Percentiles rank a stretch among this genome's conserved stretches.
These are phyloP conservation scores for Candida vartiovaarae DNA, from an alignment of 805 yeast species.

Conservation along the genomic window DNA sequence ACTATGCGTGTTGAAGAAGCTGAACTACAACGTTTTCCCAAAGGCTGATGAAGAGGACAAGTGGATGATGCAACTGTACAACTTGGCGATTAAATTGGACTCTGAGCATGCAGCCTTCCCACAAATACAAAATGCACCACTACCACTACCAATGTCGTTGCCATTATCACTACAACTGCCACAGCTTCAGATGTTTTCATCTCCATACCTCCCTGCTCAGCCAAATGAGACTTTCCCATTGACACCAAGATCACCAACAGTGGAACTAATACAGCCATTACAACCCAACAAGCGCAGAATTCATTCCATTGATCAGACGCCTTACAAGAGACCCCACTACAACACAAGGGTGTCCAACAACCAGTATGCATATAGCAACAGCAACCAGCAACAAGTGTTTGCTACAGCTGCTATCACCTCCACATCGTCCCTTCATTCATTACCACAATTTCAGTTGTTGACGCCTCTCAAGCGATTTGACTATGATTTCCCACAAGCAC, in stretches of 20 bases:
- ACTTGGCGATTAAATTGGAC: neutral
- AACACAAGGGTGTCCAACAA: too few species aligned
- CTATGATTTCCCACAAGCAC: slow-evolving; percentile 1
- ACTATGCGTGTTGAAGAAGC: slow-evolving; percentile 14
- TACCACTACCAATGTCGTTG: neutral
- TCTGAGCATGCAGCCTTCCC: too few species aligned
- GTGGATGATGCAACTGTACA: slow-evolving; percentile 9
- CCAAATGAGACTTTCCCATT: slow-evolving; percentile 8
- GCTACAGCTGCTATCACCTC: too few species aligned
- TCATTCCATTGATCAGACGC: too few species aligned
- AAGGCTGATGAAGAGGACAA: slow-evolving; percentile 5
- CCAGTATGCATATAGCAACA: too few species aligned
- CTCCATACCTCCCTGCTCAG: neutral
- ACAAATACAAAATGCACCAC: neutral
- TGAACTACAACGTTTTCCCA: slow-evolving; percentile 20
- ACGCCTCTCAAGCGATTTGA: slow-evolving; percentile 1
- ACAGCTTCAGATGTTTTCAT: neutral
- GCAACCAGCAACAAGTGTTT: too few species aligned
- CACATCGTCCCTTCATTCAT: too few species aligned
- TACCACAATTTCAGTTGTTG: neutral
- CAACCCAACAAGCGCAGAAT: neutral
- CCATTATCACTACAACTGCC: slow-evolving; percentile 2
- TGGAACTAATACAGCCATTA: slow-evolving; percentile 2
- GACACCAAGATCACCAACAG: slow-evolving; percentile 19
- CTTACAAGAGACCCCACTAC: too few species aligned